Evolutionary conservation across 108 stramenopile species (phyloP), one percentile per base, ranked within the genome.

Genomic region (Cylindrotheca closterium): DNA sequence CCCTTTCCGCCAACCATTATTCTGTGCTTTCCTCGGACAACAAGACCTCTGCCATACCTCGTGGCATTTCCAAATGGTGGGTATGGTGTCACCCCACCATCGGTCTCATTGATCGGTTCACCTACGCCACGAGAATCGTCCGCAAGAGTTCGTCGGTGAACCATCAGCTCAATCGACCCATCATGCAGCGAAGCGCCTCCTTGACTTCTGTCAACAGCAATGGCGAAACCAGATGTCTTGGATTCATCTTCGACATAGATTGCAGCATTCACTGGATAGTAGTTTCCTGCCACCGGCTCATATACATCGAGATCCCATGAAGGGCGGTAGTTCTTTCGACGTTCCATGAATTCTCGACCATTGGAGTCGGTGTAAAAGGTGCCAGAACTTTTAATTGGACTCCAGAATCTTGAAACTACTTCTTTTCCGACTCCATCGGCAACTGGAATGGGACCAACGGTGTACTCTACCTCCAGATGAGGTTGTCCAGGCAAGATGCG

Each of bases 331-430:
- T 85, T 85, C 8, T 87, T 79, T 51, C 64, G 60, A 15, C 98
- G 90, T 51, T 81, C 42, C 61, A 88, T 53, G 68, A 98, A 96
- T 65, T 97, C 96, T 49, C 96, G 76, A 5, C 96, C 97, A 79
- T 99, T 99, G 21, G 96, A 95, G 65, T 99, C 98, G 2, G 96
- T 97, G 77, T 82, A 96, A 66, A 95, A 96, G 1, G 52, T 68
- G 19, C 74, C 87, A n/a, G 62, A 56, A 50, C 73, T 90, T 26
- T 69, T 58, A 29, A 98, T 70, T 32, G 60, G 68, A 1, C 85
- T 77, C n/a, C 63, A 32, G 68, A 79, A 92, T 7, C 89, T 87
- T 0, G 85, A 73, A 28, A 99, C 79, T 29, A 99, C 70, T 69
- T 95, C 94, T 55, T 89, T 91, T 3, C 94, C 94, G 24, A 78